Evolutionary conservation across 768 basidiomycete genomes (phyloP).

Genomic region (Piloderma croceum): DNA sequence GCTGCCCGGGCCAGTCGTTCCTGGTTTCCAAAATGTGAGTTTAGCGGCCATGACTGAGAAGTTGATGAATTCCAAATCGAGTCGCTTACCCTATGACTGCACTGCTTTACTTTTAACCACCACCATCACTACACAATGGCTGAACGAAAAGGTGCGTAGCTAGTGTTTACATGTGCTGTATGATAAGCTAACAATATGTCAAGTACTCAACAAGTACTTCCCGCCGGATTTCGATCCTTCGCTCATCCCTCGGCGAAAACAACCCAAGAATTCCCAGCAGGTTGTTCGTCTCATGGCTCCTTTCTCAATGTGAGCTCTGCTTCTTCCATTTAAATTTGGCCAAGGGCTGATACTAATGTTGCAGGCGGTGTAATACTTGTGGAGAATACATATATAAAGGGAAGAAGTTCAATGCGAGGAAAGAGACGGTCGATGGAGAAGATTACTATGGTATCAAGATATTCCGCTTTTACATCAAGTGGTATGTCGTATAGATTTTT

Average conservation of each 20-base stretch:
- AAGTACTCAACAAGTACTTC: constrained; percentile 92
- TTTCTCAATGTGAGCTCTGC: constrained; percentile 78
- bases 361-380: constrained; percentile 88
- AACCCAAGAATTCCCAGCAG: constrained; percentile 92
- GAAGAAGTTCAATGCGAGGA: constrained; percentile 98
- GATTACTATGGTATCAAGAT: constrained; percentile 99
- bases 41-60: neutral
- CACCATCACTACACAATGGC: constrained; percentile 7
- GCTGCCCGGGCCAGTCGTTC: constrained; percentile 78
- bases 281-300: constrained; percentile 99
- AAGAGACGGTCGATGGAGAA: constrained; percentile 96
- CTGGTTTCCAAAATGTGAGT: constrained; percentile 86
- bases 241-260: constrained; percentile 86
- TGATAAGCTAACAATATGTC: neutral
- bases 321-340: neutral
- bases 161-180: neutral
- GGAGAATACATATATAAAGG: constrained; percentile 99
- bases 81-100: constrained; percentile 2
- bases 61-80: neutral
- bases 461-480: constrained; percentile 90
- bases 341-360: constrained; percentile 9
- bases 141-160: constrained; percentile 10
- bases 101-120: neutral
- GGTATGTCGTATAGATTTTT: constrained; percentile 43
- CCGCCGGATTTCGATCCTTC: constrained; percentile 98